Conservation (phyloP, 768 basidiomycete species). For the Trametes maxima region DNA sequence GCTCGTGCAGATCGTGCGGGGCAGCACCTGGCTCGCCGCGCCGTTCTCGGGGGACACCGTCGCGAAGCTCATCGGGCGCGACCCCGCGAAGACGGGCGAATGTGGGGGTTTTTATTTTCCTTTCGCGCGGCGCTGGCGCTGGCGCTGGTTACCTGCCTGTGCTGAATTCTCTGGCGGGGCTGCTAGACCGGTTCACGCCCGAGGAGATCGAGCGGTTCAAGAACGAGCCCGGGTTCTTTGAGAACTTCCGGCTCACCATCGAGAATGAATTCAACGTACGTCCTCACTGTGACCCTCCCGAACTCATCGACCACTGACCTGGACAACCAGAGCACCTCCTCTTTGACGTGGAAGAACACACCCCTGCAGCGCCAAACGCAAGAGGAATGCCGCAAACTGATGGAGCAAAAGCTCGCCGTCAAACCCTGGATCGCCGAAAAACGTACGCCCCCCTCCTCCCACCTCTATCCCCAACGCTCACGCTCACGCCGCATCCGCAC, state of each 20-base stretch:
- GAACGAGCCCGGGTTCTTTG: conserved; percentile 48
- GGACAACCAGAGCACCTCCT: conserved; percentile 33
- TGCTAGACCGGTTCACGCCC: conserved; percentile 33
- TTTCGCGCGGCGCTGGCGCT: no score
- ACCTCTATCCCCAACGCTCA: neutral
- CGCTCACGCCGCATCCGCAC: neutral
- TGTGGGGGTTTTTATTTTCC: no score
- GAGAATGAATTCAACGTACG: conserved; percentile 55
- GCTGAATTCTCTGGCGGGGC: neutral
- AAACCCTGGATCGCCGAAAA: conserved; percentile 65
- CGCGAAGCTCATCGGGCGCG: conserved; percentile 41
- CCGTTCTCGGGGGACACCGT: conserved; percentile 47
- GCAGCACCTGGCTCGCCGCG: conserved; percentile 58
- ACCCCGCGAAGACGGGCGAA: conserved; percentile 39
- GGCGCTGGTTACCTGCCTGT: no score
- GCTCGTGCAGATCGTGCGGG: conserved; percentile 57
- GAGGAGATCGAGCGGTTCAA: conserved; percentile 52
- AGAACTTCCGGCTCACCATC: conserved; percentile 48
- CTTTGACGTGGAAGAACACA: conserved; percentile 43
- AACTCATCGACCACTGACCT: conserved; percentile 29
- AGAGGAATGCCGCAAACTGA: conserved; percentile 44
- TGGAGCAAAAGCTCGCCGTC: conserved; percentile 52
- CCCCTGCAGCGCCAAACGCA: conserved; percentile 41
- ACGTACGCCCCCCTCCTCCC: conserved; percentile 34
- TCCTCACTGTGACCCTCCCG: neutral